Conservation (phyloP, 768 basidiomycete species). For the Naganishia friedmannii region DNA sequence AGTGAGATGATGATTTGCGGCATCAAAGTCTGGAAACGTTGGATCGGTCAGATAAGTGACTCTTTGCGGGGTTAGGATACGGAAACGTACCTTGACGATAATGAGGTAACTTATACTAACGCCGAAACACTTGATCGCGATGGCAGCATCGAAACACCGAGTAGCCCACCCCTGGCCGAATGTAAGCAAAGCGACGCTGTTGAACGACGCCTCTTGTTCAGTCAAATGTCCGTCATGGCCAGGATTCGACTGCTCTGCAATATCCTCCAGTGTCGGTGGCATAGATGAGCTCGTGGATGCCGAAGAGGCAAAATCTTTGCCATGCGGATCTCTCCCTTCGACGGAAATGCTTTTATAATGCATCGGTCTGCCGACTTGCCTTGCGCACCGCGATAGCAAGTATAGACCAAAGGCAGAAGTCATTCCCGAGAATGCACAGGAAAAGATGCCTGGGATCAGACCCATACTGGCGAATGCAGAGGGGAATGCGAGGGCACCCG, state of each 20-base stretch:
- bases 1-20: conserved; percentile 82
- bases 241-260: neutral
- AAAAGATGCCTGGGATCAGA: conserved; percentile 81
- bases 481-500: conserved; percentile 59
- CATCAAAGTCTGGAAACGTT: conserved; percentile 68
- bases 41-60: neutral
- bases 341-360: conserved; percentile 20
- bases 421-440: conserved; percentile 74
- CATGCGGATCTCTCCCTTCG: conserved; percentile 8
- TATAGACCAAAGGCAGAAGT: conserved; percentile 83
- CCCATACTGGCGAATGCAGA: conserved; percentile 75
- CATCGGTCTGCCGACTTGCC: conserved; percentile 56
- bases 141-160: conserved; percentile 75
- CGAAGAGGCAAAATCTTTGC: neutral
- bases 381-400: conserved; percentile 78
- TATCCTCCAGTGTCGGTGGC: conserved; percentile 5
- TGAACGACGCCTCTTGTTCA: conserved; percentile 45
- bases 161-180: conserved; percentile 64
- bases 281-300: neutral
- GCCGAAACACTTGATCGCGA: conserved; percentile 94
- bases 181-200: conserved; percentile 62
- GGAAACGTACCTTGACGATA: conserved; percentile 49
- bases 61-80: neutral
- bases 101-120: conserved; percentile 77
- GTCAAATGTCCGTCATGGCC: conserved; percentile 6